Evolutionary conservation across 768 basidiomycete genomes (phyloP).

Genomic region (Boletus tomentosulus): DNA sequence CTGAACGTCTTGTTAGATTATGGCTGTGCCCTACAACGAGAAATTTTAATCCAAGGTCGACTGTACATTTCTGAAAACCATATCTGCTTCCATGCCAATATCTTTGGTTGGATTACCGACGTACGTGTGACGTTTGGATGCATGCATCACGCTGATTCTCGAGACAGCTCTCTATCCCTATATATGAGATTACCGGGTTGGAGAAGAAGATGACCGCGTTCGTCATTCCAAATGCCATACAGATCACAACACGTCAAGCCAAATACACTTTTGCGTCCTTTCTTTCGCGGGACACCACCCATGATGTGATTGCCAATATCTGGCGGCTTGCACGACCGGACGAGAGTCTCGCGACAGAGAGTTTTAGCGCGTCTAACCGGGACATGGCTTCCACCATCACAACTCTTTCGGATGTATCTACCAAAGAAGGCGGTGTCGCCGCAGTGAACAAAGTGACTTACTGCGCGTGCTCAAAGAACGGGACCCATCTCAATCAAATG

Average conservation of each 20-base stretch:
- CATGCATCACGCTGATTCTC: constrained; percentile 7
- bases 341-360: constrained; percentile 31
- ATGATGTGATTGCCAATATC: constrained; percentile 92
- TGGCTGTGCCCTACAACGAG: constrained; percentile 93
- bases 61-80: constrained; percentile 98
- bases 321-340: constrained; percentile 89
- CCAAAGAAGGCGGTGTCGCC: constrained; percentile 1
- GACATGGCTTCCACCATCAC: constrained; percentile 17
- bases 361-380: constrained; percentile 12
- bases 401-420: constrained; percentile 15
- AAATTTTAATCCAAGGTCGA: constrained; percentile 94
- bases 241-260: constrained; percentile 73
- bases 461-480: constrained; percentile 71
- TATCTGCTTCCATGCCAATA: constrained; percentile 98
- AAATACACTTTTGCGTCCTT: constrained; percentile 97
- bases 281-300: constrained; percentile 92
- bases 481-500: constrained; percentile 65
- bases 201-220: constrained; percentile 99
- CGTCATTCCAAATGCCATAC: constrained; percentile 95
- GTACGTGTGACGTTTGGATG: constrained; percentile 45
- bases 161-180: constrained; percentile 76
- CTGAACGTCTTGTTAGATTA: constrained; percentile 60
- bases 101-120: constrained; percentile 98
- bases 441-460: constrained; percentile 52
- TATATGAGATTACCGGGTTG: constrained; percentile 77